Evolutionary conservation across 371 early-diverging fungal genomes (phyloP), one percentile per base, ranked within the genome.

Genomic region (Zychaea mexicana): DNA sequence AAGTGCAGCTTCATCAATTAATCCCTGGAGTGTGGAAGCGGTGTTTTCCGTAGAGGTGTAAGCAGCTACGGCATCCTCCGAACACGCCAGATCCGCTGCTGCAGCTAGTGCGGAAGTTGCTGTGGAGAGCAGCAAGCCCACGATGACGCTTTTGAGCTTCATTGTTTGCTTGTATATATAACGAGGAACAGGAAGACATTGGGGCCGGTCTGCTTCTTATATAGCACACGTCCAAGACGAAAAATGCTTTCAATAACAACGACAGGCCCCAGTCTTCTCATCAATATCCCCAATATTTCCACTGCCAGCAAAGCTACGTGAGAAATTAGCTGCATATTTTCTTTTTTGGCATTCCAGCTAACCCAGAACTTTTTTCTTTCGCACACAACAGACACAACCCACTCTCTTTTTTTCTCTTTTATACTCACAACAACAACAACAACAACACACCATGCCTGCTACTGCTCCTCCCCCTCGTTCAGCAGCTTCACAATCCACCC

Each of bases 1-100:
- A 8, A 52, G 22, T 52, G 65, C 66, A 7, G 76, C 76, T 39
- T 73, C 54, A 56, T 78, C 69, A 57, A 78, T 73, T 26, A 78
- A 52, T 2, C 64, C 64, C 55, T 78, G 79, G 17, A 69, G 38
- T 9, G 55, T 47, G 4, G 47, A 12, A 31, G 55, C 56, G 13
- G 49, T 49, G 26, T 49, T 49, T 24, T 49, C 49, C 9, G 56
- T 63, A 22, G 31, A 13, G 5, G 39, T 63, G 26, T 63, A 63
- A 21, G 0, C 57, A 19, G 47, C 33, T 12, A 6, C 15, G 12
- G 26, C 26, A 12, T 32, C 60, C 13, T 22, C 15, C 21, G 32
- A 30, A 36, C 42, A 56, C 26, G 39, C 17, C 21, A 56, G 7
- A 38, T 57, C 19, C 9, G 12, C 28, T 26, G 22, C 36, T 38